Evolutionary conservation across 306 rosid species (phyloP).

Genomic region (Lupinus albus): DNA sequence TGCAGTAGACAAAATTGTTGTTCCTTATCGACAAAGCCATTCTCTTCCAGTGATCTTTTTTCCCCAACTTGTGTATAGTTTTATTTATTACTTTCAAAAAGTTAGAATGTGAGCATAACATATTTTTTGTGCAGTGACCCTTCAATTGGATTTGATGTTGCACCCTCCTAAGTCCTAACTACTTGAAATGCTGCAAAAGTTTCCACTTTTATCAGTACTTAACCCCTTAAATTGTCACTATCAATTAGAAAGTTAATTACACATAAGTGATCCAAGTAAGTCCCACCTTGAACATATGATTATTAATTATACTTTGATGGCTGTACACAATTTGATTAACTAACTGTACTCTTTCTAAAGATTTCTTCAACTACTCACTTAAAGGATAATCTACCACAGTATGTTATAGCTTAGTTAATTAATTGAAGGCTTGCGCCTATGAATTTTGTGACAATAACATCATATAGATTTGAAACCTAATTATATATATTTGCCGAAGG

Average conservation of each 20-base stretch:
- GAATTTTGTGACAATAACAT: slow-evolving; percentile 31
- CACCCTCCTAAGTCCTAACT: slow-evolving; percentile 8
- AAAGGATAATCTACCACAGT: slow-evolving; percentile 34
- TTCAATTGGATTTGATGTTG: slow-evolving; percentile 36
- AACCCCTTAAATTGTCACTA: slow-evolving; percentile 30
- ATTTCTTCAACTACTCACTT: slow-evolving; percentile 36
- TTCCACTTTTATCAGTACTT: slow-evolving; percentile 21
- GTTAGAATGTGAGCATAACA: slow-evolving; percentile 9
- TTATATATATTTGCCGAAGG: background rate
- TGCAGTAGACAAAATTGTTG: slow-evolving; percentile 52
- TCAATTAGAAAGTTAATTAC: slow-evolving; percentile 34
- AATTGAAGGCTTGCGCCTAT: slow-evolving; percentile 17
- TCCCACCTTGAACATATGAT: slow-evolving; percentile 36
- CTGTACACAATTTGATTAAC: slow-evolving; percentile 23
- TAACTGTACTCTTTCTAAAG: slow-evolving; percentile 22
- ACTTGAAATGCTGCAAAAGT: slow-evolving; percentile 24
- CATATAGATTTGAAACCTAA: slow-evolving; percentile 3
- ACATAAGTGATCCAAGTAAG: slow-evolving; percentile 37
- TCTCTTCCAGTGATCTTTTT: slow-evolving; percentile 41
- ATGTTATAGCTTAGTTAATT: slow-evolving; percentile 9
- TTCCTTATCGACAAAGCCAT: slow-evolving; percentile 78
- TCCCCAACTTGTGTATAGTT: slow-evolving; percentile 5
- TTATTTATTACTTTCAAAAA: slow-evolving; percentile 25
- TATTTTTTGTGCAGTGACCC: background rate
- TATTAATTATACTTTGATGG: slow-evolving; percentile 33